These are phyloP conservation scores for Penicillium canariense DNA, from an alignment of 495 filamentous ascomycete genomes.

Conservation along the genomic window DNA sequence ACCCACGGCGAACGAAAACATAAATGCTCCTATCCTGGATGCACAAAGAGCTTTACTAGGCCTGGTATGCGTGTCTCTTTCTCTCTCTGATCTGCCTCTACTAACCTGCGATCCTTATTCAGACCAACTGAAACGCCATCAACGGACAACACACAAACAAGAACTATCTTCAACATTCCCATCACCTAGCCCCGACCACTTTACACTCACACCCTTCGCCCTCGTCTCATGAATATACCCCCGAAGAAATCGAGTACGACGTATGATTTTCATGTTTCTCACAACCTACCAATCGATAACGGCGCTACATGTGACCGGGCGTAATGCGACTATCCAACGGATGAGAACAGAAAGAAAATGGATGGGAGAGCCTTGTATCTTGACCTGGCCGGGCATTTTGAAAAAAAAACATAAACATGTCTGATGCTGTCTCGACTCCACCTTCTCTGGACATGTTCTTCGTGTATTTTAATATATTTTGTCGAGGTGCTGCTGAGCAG, in stretches of 20 bases:
- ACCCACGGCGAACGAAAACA: constrained; percentile 49
- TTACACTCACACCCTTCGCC: constrained; percentile 26
- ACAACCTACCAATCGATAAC: constrained; percentile 1
- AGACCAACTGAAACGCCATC: constrained; percentile 51
- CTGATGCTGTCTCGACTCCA: neutral
- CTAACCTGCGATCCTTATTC: neutral
- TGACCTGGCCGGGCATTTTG: neutral
- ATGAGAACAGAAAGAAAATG: neutral
- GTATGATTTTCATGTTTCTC: constrained; percentile 13
- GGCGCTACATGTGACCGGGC: constrained; percentile 7
- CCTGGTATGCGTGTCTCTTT: constrained; percentile 33
- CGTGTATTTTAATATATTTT: neutral
- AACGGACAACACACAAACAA: constrained; percentile 43
- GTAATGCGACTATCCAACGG: neutral
- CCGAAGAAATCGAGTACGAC: neutral
- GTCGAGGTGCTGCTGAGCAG: neutral
- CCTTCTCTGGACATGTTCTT: neutral
- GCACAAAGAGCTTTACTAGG: constrained; percentile 48
- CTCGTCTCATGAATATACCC: constrained; percentile 18
- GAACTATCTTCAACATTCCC: constrained; percentile 21
- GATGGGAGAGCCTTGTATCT: neutral
- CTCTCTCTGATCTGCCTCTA: neutral
- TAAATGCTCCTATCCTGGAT: constrained; percentile 42
- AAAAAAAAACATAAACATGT: neutral
- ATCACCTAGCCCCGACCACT: constrained; percentile 30